Evolutionary conservation across 495 filamentous ascomycete species (phyloP), one percentile per base, ranked within the genome.

Genomic region (Lasiosphaeris hirsuta): DNA sequence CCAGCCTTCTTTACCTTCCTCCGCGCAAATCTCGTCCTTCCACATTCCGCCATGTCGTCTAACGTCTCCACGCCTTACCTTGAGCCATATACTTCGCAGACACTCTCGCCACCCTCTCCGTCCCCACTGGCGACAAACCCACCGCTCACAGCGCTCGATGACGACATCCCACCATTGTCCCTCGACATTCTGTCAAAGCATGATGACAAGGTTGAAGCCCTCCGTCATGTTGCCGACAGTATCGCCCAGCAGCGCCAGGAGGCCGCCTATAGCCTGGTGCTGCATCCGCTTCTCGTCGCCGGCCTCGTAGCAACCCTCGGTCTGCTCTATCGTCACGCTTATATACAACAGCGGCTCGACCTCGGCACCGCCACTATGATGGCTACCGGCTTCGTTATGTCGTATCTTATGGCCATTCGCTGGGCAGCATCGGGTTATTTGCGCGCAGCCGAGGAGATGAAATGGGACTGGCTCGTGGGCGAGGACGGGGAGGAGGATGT

Each of bases 1-100:
- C 51, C 59, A 83, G 80, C 80, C 40, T 83, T 83, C 69, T 81
- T 83, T 64, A 74, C 75, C 55, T 82, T 81, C 64, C 71, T 83
- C 19, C 75, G 79, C 45, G 80, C 78, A 51, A 83, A 83, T 62
- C 75, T 83, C 54, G 75, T 79, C 40, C 77, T 81, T 37, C 76
- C 73, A 14, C 67, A 78, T 38, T 75, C 73, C 33, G 69, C 71
- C 51, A 61, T 76, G 58, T 76, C 76, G 15, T 73, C 71, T 56
- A 68, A 68, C 54, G 59, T 63, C 30, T 69, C 65, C 11, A 74
- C 75, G 8, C 77, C 77, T 37, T 63, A 70, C 42, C 72, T 78
- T 49, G 69, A 70, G 53, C 73, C 76, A 0, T 51, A 61, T 30
- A 61, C 69, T 7, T 62, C 69, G 7, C 65, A 55, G 37, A 52